Conservation (phyloP, 768 basidiomycete genomes). For the Suillus lakei region DNA sequence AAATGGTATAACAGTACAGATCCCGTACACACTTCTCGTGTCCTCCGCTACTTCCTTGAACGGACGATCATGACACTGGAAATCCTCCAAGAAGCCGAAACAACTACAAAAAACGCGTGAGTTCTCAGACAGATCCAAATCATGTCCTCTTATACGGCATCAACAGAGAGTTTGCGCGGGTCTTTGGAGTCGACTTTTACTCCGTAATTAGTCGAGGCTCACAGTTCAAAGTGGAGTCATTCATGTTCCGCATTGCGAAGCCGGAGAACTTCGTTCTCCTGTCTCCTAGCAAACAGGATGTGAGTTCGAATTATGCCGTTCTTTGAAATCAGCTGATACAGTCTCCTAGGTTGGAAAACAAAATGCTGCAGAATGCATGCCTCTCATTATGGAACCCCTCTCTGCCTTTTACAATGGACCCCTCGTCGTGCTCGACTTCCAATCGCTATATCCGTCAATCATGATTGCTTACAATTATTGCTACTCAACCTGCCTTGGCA, state of each 20-base stretch:
- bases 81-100: slow-evolving; percentile 80
- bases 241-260: slow-evolving; percentile 97
- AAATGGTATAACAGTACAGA: slow-evolving; percentile 67
- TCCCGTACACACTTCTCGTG: slow-evolving; percentile 56
- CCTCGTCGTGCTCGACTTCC: slow-evolving; percentile 93
- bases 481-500: slow-evolving; percentile 95
- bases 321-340: neutral
- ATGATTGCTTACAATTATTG: slow-evolving; percentile 99
- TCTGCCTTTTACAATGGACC: slow-evolving; percentile 95
- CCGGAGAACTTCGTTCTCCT: slow-evolving; percentile 91
- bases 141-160: neutral
- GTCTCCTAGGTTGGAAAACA: slow-evolving; percentile 83
- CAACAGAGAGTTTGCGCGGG: slow-evolving; percentile 90
- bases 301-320: slow-evolving; percentile 37
- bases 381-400: slow-evolving; percentile 92
- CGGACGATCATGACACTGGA: slow-evolving; percentile 75
- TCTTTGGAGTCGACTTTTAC: slow-evolving; percentile 97
- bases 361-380: slow-evolving; percentile 96
- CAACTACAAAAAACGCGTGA: slow-evolving; percentile 90
- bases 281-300: slow-evolving; percentile 88
- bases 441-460: slow-evolving; percentile 93
- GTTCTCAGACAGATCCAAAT: neutral
- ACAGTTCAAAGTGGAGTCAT: slow-evolving; percentile 98
- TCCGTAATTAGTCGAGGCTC: slow-evolving; percentile 95
- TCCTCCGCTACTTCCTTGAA: slow-evolving; percentile 66